phyloP scores from a whole-genome alignment of 495 filamentous ascomycete genomes.

The Ramalina intermedia region DNA sequence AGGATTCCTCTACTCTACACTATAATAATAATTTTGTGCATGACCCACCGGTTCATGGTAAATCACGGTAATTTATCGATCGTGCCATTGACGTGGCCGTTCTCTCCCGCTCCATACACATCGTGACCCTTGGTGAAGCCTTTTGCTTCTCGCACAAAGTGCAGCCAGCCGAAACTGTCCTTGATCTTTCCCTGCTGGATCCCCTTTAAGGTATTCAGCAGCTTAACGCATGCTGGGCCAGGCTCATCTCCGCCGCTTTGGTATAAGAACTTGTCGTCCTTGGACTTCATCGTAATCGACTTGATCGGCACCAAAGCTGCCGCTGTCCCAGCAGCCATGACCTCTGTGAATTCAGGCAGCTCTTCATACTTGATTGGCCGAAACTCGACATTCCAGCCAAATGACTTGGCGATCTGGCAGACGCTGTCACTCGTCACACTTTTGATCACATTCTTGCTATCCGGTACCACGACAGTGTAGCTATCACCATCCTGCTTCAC shows the following conservation, averaged over 20 bases:
- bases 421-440: slow-evolving; percentile 66
- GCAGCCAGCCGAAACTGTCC: slow-evolving; percentile 64
- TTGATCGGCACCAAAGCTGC: slow-evolving; percentile 83
- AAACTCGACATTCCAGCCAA: slow-evolving; percentile 55
- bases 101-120: slow-evolving; percentile 1
- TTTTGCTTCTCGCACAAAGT: slow-evolving; percentile 31
- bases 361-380: slow-evolving; percentile 67
- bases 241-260: slow-evolving; percentile 49
- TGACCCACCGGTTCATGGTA: not conserved
- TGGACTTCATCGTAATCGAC: slow-evolving; percentile 61
- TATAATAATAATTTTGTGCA: too few species aligned
- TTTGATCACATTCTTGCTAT: slow-evolving; percentile 68
- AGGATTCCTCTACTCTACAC: too few species aligned
- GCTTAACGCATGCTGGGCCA: slow-evolving; percentile 51
- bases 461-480: slow-evolving; percentile 60
- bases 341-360: slow-evolving; percentile 59
- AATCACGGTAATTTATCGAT: slow-evolving; percentile 9
- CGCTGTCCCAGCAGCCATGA: slow-evolving; percentile 86
- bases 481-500: slow-evolving; percentile 40
- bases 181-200: slow-evolving; percentile 69
- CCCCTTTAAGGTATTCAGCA: slow-evolving; percentile 64
- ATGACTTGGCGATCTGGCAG: slow-evolving; percentile 47
- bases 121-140: slow-evolving; percentile 5
- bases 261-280: slow-evolving; percentile 52
- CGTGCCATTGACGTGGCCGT: slow-evolving; percentile 3